Evolutionary conservation across 441 rosid genomes (phyloP).

Genomic region (Eutrema salsugineum): DNA sequence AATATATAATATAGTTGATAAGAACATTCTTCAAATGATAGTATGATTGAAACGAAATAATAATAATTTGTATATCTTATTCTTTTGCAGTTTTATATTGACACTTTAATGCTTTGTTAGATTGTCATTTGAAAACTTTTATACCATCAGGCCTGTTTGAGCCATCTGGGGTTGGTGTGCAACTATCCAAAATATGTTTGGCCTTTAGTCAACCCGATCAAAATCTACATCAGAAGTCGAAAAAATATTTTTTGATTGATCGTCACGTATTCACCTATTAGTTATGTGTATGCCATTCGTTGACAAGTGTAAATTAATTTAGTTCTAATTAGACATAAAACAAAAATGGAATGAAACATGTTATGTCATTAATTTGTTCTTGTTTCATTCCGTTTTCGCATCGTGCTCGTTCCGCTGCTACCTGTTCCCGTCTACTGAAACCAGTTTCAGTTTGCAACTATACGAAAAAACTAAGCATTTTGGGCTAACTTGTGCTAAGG

Average conservation of each 20-base stretch:
- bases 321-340: background rate
- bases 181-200: background rate
- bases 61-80: background rate
- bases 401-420: background rate
- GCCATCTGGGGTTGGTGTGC: conserved; percentile 19
- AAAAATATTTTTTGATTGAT: background rate
- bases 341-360: background rate
- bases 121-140: background rate
- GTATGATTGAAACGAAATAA: background rate
- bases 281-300: background rate
- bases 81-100: background rate
- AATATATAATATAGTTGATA: background rate
- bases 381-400: background rate
- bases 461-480: background rate
- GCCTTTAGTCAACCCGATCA: background rate
- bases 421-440: background rate
- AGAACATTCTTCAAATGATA: background rate
- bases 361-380: background rate
- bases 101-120: background rate
- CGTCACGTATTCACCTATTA: background rate
- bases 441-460: background rate
- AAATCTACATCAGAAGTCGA: background rate
- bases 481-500: background rate
- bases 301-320: background rate
- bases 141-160: background rate